phyloP scores from a whole-genome alignment of 2,329 filamentous ascomycete species.

The Decorospora gaudefroyi region DNA sequence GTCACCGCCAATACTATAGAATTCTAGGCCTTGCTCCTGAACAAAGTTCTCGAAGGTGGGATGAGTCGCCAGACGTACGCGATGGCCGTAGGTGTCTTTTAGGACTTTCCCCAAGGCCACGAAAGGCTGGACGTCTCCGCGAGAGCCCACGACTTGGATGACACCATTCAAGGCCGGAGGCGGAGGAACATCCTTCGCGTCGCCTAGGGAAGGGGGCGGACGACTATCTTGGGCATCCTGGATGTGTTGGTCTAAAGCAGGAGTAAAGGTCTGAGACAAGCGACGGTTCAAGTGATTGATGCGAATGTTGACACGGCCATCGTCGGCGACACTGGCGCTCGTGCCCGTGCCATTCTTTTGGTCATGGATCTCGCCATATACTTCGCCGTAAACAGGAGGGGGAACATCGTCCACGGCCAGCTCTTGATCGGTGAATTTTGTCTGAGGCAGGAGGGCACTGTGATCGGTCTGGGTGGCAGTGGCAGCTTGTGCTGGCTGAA shows the following conservation, averaged over 20 bases:
- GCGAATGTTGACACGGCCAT: constrained; percentile 37
- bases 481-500: constrained; percentile 40
- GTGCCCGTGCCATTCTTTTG: constrained; percentile 40
- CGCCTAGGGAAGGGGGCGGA: constrained; percentile 18
- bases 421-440: constrained; percentile 26
- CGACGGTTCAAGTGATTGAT: constrained; percentile 31
- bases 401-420: constrained; percentile 28
- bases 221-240: constrained; percentile 17
- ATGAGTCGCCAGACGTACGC: constrained; percentile 39
- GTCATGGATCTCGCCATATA: constrained; percentile 39
- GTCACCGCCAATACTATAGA: constrained; percentile 40
- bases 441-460: constrained; percentile 26
- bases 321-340: constrained; percentile 53
- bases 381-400: constrained; percentile 40
- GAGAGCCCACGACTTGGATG: constrained; percentile 59
- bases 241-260: constrained; percentile 17
- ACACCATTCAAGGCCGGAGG: constrained; percentile 55
- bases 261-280: constrained; percentile 29
- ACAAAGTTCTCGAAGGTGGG: constrained; percentile 23
- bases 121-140: constrained; percentile 64
- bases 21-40: constrained; percentile 40
- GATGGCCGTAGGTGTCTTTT: constrained; percentile 36
- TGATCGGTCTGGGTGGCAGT: constrained; percentile 29
- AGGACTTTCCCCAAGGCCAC: constrained; percentile 60
- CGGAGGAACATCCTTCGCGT: constrained; percentile 5